A percentile compares a stretch with the other conserved stretches of the same genome.
phyloP scores from a whole-genome alignment of 495 filamentous ascomycete genomes.

The Aspergillus nanangensis region DNA sequence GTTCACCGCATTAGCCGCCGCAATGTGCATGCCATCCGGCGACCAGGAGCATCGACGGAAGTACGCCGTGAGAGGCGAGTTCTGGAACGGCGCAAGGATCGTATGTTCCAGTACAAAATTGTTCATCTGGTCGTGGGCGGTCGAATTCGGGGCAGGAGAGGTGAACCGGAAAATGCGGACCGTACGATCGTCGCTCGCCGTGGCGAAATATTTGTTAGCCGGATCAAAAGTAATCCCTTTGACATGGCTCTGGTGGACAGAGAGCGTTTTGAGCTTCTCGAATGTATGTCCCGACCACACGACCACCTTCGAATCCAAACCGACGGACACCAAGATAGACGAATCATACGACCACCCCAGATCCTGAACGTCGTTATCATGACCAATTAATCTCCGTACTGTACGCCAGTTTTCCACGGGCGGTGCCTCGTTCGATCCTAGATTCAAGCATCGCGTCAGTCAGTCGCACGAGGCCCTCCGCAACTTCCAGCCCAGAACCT shows the following conservation, averaged over 20 bases:
- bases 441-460: slow-evolving; percentile 2
- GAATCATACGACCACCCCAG: slow-evolving; percentile 96
- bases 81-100: slow-evolving; percentile 77
- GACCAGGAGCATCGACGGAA: slow-evolving; percentile 97
- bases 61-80: slow-evolving; percentile 91
- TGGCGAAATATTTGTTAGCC: slow-evolving; percentile 98
- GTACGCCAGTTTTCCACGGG: slow-evolving; percentile 98
- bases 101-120: slow-evolving; percentile 91
- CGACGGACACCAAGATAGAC: slow-evolving; percentile 91
- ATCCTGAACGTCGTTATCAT: slow-evolving; percentile 99
- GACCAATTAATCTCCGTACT: slow-evolving; percentile 83
- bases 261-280: slow-evolving; percentile 90
- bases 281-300: slow-evolving; percentile 98
- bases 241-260: slow-evolving; percentile 91
- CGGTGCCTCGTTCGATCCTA: slow-evolving; percentile 84
- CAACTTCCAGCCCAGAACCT: slow-evolving; percentile 20
- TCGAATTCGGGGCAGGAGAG: slow-evolving; percentile 85
- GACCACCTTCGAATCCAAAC: slow-evolving; percentile 95
- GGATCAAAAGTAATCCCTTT: slow-evolving; percentile 98
- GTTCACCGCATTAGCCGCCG: slow-evolving; percentile 93
- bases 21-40: slow-evolving; percentile 94
- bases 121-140: slow-evolving; percentile 86
- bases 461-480: slow-evolving; percentile 3
- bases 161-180: slow-evolving; percentile 97
- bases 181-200: slow-evolving; percentile 91